Conservation (phyloP, 2,329 filamentous ascomycete species). For the Arthrobotrys megalospora region DNA sequence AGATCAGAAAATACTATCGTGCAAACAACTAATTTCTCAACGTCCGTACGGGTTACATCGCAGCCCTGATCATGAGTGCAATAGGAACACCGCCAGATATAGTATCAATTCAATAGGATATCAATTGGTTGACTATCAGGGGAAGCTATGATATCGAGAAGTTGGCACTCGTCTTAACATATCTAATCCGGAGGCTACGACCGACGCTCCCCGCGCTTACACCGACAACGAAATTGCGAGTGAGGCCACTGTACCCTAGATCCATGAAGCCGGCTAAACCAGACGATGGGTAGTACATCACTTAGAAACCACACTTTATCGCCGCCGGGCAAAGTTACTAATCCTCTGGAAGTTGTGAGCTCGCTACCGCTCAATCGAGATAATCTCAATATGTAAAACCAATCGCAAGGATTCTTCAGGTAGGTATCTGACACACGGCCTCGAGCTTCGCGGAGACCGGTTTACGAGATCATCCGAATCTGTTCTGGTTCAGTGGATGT, state of each 20-base stretch:
- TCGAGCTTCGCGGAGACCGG: not conserved
- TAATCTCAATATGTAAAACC: not conserved
- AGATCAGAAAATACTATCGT: not conserved
- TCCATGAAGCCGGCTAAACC: not conserved
- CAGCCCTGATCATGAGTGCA: not conserved
- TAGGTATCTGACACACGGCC: not conserved
- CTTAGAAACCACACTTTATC: no score
- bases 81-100: not conserved
- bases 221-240: not conserved
- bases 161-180: not conserved
- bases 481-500: not conserved
- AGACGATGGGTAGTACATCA: no score
- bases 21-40: not conserved
- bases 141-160: not conserved
- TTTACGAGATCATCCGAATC: not conserved
- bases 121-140: not conserved
- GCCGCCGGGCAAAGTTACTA: not conserved
- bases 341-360: not conserved
- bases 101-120: not conserved
- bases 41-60: not conserved
- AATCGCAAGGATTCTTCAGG: no score
- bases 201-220: not conserved
- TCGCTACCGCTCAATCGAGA: not conserved
- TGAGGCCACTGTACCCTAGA: not conserved
- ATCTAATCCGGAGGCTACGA: not conserved